Conservation (phyloP, 2,329 filamentous ascomycete species). For the Phyllosticta citriasiana region DNA sequence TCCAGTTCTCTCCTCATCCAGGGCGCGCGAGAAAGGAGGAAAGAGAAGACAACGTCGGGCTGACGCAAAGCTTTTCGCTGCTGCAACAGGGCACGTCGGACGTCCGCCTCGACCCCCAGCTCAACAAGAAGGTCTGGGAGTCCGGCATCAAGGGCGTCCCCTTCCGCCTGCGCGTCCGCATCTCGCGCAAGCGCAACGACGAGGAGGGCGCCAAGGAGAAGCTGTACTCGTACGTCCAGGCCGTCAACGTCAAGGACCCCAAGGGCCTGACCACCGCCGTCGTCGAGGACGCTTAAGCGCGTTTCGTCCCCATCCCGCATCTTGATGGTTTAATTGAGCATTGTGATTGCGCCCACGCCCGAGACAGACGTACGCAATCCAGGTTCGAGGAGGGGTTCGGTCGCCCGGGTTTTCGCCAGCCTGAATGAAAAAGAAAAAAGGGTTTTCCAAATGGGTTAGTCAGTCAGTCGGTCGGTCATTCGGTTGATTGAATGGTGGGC, state of each 20-base stretch:
- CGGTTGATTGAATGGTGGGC: background rate
- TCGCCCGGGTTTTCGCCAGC: background rate
- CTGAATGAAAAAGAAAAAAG: background rate
- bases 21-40: background rate
- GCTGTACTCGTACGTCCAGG: slow-evolving; percentile 99
- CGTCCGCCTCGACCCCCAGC: slow-evolving; percentile 93
- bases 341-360: background rate
- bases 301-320: background rate
- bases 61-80: background rate
- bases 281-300: slow-evolving; percentile 44
- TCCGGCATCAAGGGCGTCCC: slow-evolving; percentile 97
- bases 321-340: background rate
- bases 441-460: background rate
- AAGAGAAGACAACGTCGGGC: background rate
- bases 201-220: slow-evolving; percentile 99
- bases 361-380: background rate
- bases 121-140: slow-evolving; percentile 99
- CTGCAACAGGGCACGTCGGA: slow-evolving; percentile 73
- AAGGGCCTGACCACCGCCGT: slow-evolving; percentile 93
- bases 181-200: slow-evolving; percentile 99
- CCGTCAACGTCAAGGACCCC: slow-evolving; percentile 98
- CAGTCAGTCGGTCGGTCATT: background rate
- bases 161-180: slow-evolving; percentile 93
- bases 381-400: background rate
- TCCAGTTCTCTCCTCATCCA: background rate